Evolutionary conservation across 1,139 yeast genomes (phyloP).

Genomic region (Hansenula sp.): DNA sequence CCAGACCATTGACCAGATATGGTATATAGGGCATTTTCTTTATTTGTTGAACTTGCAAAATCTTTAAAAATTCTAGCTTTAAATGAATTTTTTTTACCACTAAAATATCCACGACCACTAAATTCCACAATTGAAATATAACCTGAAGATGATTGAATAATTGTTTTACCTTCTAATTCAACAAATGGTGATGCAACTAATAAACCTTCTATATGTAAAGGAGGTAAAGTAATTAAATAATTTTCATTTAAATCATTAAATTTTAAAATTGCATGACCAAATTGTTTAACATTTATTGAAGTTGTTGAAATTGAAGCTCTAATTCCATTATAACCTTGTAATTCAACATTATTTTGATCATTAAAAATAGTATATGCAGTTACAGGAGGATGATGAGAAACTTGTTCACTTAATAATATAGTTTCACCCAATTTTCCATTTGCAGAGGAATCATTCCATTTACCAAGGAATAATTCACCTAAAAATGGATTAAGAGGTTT

Average conservation of each 20-base stretch:
- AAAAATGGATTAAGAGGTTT: slow-evolving; percentile 93
- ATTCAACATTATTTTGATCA: slow-evolving; percentile 58
- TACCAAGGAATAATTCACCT: slow-evolving; percentile 89
- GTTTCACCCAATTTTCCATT: slow-evolving; percentile 63
- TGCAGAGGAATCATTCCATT: slow-evolving; percentile 58
- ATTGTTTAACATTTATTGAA: slow-evolving; percentile 79
- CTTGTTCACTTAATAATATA: slow-evolving; percentile 80
- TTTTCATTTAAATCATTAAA: slow-evolving; percentile 60
- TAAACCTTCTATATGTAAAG: slow-evolving; percentile 93
- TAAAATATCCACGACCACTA: slow-evolving; percentile 90
- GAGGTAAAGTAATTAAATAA: slow-evolving; percentile 84
- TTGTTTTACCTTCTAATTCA: slow-evolving; percentile 82
- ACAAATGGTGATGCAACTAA: slow-evolving; percentile 87
- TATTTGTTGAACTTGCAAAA: slow-evolving; percentile 38
- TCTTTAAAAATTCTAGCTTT: slow-evolving; percentile 75
- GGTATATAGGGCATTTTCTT: slow-evolving; percentile 69
- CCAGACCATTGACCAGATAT: slow-evolving; percentile 94
- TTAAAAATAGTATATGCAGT: slow-evolving; percentile 83
- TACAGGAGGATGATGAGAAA: slow-evolving; percentile 93
- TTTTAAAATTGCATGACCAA: slow-evolving; percentile 80
- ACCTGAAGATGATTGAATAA: slow-evolving; percentile 79
- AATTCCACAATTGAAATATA: slow-evolving; percentile 71
- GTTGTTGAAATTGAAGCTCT: slow-evolving; percentile 81
- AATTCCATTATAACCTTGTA: slow-evolving; percentile 89
- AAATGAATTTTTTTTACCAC: slow-evolving; percentile 92